These are phyloP conservation scores for Chamaecrista fasciculata DNA, from an alignment of 306 rosid species.

Conservation along the genomic window DNA sequence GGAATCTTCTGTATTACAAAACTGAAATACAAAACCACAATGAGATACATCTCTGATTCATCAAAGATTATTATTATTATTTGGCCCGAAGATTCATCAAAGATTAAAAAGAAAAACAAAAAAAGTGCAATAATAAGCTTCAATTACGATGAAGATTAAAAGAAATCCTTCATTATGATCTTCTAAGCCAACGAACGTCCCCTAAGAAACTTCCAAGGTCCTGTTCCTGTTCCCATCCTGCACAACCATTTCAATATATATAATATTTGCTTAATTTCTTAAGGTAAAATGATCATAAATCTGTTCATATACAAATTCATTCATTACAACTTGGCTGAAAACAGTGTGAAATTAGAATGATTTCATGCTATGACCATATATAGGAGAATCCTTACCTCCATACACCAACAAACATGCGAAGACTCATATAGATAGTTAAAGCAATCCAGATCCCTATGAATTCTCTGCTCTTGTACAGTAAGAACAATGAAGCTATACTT, in stretches of 20 bases:
- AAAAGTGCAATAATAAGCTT: too few species aligned
- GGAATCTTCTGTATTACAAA: background rate
- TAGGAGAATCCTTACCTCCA: slow-evolving; percentile 66
- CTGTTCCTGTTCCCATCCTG: slow-evolving; percentile 93
- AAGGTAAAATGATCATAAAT: background rate
- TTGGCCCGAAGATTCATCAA: background rate
- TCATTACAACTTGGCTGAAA: background rate
- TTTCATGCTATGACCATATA: background rate
- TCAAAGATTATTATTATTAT: too few species aligned
- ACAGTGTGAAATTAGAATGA: background rate
- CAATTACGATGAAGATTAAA: too few species aligned
- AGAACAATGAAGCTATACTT: slow-evolving; percentile 59
- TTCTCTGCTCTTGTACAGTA: slow-evolving; percentile 61
- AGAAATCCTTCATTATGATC: background rate
- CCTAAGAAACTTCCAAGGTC: slow-evolving; percentile 74
- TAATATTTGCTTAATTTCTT: background rate
- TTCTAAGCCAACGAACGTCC: slow-evolving; percentile 5
- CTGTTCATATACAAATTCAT: background rate
- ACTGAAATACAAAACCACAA: background rate
- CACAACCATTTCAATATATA: background rate
- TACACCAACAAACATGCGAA: slow-evolving; percentile 79
- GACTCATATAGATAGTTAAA: slow-evolving; percentile 76
- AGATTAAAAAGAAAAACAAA: background rate
- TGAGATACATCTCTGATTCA: background rate
- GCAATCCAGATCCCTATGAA: slow-evolving; percentile 95